These are phyloP conservation scores for Chamaenerion angustifolium DNA, from an alignment of 345 rosid genomes.

Conservation along the genomic window DNA sequence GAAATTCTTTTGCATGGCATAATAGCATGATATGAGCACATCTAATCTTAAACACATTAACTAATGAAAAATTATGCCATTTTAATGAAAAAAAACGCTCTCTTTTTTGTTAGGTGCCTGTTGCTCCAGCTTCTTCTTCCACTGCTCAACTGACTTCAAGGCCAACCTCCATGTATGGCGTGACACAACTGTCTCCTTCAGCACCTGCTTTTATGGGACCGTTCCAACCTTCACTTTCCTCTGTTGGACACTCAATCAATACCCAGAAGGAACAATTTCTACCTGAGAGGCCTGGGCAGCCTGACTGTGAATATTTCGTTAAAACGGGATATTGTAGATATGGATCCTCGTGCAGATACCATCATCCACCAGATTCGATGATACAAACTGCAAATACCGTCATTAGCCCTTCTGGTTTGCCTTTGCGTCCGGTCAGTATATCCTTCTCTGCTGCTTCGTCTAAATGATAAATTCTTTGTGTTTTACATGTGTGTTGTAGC, in stretches of 20 bases:
- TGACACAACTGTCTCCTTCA: conserved; percentile 46
- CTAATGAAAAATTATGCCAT: too few relatives aligned
- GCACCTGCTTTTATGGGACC: conserved; percentile 47
- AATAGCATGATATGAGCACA: too few relatives aligned
- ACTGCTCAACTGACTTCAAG: conserved; percentile 40
- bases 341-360: conserved; percentile 77
- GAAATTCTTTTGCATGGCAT: too few relatives aligned
- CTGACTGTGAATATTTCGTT: conserved; percentile 74
- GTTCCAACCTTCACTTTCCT: conserved; percentile 33
- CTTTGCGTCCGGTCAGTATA: conserved; percentile 68
- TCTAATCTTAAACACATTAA: too few relatives aligned
- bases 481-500: neutral
- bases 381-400: conserved; percentile 28
- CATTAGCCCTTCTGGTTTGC: conserved; percentile 65
- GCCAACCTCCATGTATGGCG: conserved; percentile 46
- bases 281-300: conserved; percentile 85
- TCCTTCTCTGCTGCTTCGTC: neutral
- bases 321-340: conserved; percentile 85
- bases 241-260: conserved; percentile 38
- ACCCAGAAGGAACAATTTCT: conserved; percentile 44
- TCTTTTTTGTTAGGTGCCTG: conserved; percentile 28
- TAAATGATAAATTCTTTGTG: neutral
- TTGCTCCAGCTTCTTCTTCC: conserved; percentile 44
- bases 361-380: conserved; percentile 61
- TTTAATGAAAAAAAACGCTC: neutral